Evolutionary conservation across 495 filamentous ascomycete genomes (phyloP).

Genomic region (Xylaria longipes): DNA sequence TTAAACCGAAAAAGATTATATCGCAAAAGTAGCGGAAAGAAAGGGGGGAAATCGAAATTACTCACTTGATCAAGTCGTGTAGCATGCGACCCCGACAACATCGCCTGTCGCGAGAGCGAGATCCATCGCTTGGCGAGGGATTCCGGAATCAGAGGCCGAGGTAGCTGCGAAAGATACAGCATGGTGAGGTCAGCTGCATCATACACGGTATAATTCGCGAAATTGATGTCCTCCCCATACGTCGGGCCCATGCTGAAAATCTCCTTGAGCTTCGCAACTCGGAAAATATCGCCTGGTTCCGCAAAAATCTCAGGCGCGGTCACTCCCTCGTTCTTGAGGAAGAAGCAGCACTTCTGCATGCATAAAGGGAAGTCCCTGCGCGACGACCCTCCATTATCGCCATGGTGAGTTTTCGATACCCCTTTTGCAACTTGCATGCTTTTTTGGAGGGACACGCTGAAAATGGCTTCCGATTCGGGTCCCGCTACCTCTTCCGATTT

Average conservation of each 20-base stretch:
- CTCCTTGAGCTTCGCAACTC: constrained; percentile 42
- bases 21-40: not conserved
- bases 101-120: constrained; percentile 46
- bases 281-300: constrained; percentile 41
- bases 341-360: constrained; percentile 52
- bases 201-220: constrained; percentile 46
- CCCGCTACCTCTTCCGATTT: constrained; percentile 27
- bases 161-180: constrained; percentile 49
- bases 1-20: not conserved
- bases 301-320: constrained; percentile 47
- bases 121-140: constrained; percentile 48
- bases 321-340: constrained; percentile 46
- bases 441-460: constrained; percentile 45
- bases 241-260: constrained; percentile 44
- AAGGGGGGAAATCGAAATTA: not conserved
- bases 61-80: constrained; percentile 43
- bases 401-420: constrained; percentile 45
- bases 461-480: constrained; percentile 36
- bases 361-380: constrained; percentile 50
- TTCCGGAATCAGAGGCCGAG: constrained; percentile 46
- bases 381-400: constrained; percentile 40
- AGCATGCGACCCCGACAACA: constrained; percentile 38
- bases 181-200: constrained; percentile 51
- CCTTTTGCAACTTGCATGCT: constrained; percentile 51
- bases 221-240: constrained; percentile 50